Percentiles rank a stretch among this genome's conserved stretches.
These are phyloP conservation scores for Apiospora hydei DNA, from an alignment of 2,329 filamentous ascomycete species.

Conservation along the genomic window DNA sequence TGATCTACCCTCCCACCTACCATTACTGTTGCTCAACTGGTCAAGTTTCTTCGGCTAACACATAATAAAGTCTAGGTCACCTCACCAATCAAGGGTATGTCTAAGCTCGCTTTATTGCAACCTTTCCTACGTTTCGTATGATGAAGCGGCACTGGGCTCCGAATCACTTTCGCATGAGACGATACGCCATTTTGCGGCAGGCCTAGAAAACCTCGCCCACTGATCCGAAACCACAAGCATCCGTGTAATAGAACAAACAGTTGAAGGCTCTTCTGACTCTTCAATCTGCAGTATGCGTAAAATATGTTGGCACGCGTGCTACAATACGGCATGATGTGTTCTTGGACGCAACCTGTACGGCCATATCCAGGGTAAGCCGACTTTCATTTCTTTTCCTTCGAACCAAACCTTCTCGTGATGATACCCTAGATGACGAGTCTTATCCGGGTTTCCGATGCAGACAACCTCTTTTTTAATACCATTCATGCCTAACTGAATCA, in stretches of 20 bases:
- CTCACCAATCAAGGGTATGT: constrained; percentile 33
- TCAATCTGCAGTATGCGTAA: constrained; percentile 17
- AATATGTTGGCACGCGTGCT: not conserved
- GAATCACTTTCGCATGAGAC: constrained; percentile 74
- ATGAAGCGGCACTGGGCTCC: constrained; percentile 99
- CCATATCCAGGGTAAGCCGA: constrained; percentile 28
- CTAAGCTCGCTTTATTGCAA: constrained; percentile 36
- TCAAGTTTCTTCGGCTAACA: constrained; percentile 8
- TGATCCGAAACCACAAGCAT: constrained; percentile 59
- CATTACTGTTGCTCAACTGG: not conserved
- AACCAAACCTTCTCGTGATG: constrained; percentile 51
- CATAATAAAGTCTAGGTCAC: constrained; percentile 30
- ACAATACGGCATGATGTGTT: not conserved
- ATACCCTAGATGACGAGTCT: constrained; percentile 69
- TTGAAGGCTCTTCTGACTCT: constrained; percentile 15
- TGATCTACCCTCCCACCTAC: constrained; percentile 61
- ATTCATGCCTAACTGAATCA: constrained; percentile 66
- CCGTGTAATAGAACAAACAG: constrained; percentile 11
- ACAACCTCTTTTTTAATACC: constrained; percentile 63
- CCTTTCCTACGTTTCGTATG: constrained; percentile 55
- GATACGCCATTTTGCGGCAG: constrained; percentile 94
- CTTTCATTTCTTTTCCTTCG: constrained; percentile 28
- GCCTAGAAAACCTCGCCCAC: constrained; percentile 99
- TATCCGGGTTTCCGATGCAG: constrained; percentile 69
- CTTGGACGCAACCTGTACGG: not conserved